A percentile compares a stretch with the other conserved stretches of the same genome.
Evolutionary conservation across 371 early-diverging fungal genomes (phyloP).

Genomic region (Actinomucor elegans): DNA sequence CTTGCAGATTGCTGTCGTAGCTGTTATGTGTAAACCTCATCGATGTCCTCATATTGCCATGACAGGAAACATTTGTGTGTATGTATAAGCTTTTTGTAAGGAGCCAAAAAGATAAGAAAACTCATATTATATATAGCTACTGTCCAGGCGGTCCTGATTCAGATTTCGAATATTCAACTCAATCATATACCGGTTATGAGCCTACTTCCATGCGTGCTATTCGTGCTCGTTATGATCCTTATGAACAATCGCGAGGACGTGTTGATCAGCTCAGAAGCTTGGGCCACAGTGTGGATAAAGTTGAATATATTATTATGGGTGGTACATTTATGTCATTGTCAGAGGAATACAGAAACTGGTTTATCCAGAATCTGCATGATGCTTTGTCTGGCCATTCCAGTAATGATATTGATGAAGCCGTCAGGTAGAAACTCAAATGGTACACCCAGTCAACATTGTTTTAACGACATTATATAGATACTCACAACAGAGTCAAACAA

Average conservation of each 20-base stretch:
- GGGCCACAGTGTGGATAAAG: slow-evolving; percentile 99
- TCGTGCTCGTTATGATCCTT: slow-evolving; percentile 98
- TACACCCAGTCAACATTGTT: too few species aligned
- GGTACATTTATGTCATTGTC: slow-evolving; percentile 99
- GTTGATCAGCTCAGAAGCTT: slow-evolving; percentile 95
- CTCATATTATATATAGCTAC: slow-evolving; percentile 56
- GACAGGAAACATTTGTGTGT: slow-evolving; percentile 99
- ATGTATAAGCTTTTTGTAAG: slow-evolving; percentile 26
- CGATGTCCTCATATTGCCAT: slow-evolving; percentile 99
- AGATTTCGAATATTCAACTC: slow-evolving; percentile 99
- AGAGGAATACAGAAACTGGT: slow-evolving; percentile 97
- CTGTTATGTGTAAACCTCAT: slow-evolving; percentile 99
- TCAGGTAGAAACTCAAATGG: too few species aligned
- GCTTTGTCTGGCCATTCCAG: slow-evolving; percentile 95
- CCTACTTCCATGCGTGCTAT: slow-evolving; percentile 99
- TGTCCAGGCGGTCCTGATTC: slow-evolving; percentile 99
- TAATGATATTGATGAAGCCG: slow-evolving; percentile 96
- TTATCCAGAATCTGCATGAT: slow-evolving; percentile 98
- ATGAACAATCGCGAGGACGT: slow-evolving; percentile 96
- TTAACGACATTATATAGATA: too few species aligned
- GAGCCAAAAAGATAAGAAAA: neutral
- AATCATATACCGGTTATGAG: slow-evolving; percentile 99
- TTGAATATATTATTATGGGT: slow-evolving; percentile 99
- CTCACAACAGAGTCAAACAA: slow-evolving; percentile 95
- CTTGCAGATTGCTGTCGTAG: slow-evolving; percentile 95